Conservation (phyloP, 2,329 filamentous ascomycete genomes). For the Microascus cirrosus region DNA sequence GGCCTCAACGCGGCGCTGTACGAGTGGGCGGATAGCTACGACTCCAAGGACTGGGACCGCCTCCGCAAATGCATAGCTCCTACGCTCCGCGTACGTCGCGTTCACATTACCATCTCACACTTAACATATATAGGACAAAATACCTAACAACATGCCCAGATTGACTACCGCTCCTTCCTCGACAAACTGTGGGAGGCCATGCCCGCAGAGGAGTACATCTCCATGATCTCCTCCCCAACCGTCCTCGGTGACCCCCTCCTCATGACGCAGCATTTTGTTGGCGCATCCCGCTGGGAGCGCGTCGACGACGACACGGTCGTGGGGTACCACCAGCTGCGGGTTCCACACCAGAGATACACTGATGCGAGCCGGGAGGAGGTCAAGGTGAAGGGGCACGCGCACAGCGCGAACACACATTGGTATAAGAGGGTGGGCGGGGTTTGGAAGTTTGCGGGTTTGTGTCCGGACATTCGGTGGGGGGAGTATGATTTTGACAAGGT, state of each 20-base stretch:
- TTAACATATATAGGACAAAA: slow-evolving; percentile 53
- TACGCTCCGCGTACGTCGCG: slow-evolving; percentile 7
- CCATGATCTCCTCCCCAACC: slow-evolving; percentile 42
- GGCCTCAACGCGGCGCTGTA: slow-evolving; percentile 13
- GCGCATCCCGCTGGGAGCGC: slow-evolving; percentile 45
- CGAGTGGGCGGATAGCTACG: slow-evolving; percentile 57
- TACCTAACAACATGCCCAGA: slow-evolving; percentile 24
- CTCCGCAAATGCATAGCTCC: slow-evolving; percentile 52
- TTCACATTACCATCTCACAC: slow-evolving; percentile 31
- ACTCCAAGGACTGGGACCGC: slow-evolving; percentile 54
- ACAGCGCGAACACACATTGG: slow-evolving; percentile 45
- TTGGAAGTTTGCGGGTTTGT: slow-evolving; percentile 50
- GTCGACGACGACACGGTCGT: slow-evolving; percentile 46
- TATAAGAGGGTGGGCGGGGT: slow-evolving; percentile 46
- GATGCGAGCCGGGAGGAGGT: slow-evolving; percentile 34
- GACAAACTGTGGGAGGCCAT: slow-evolving; percentile 50
- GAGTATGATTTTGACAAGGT: slow-evolving; percentile 48
- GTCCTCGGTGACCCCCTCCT: slow-evolving; percentile 51
- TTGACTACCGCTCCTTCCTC: slow-evolving; percentile 61
- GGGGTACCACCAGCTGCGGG: slow-evolving; percentile 50
- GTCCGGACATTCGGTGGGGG: slow-evolving; percentile 42
- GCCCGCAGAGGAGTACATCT: slow-evolving; percentile 48
- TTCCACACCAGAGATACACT: slow-evolving; percentile 49
- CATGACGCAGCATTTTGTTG: slow-evolving; percentile 56
- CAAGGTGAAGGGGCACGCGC: slow-evolving; percentile 47